A percentile compares a stretch with the other conserved stretches of the same genome.
phyloP scores from a whole-genome alignment of 352 stramenopile species.

The Phytophthora pinifolia region DNA sequence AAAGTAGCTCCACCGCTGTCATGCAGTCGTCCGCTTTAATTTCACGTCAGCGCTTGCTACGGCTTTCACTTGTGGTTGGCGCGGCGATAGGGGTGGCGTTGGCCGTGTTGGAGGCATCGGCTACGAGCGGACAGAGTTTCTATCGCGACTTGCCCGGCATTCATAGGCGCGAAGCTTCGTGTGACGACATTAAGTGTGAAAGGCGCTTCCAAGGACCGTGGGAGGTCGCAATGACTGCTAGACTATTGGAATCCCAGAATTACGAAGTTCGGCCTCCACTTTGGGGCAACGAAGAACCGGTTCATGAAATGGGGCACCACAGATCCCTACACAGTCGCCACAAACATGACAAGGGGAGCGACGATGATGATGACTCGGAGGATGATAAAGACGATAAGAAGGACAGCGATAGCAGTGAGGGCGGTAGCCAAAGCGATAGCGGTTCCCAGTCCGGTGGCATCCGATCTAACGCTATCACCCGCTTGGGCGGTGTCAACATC shows the following conservation, averaged over 20 bases:
- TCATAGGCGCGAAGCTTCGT: too few relatives aligned
- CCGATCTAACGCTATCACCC: constrained; percentile 31
- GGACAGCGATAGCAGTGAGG: constrained; percentile 7
- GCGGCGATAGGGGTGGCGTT: constrained; percentile 3
- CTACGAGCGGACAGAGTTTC: too few relatives aligned
- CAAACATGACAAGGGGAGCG: not conserved
- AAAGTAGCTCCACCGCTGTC: not conserved
- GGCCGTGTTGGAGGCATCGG: not conserved
- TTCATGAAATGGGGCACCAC: not conserved
- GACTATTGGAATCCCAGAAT: too few relatives aligned
- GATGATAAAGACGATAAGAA: constrained; percentile 2
- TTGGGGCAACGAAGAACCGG: not conserved
- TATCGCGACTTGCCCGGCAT: too few relatives aligned
- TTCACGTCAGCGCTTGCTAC: constrained; percentile 11
- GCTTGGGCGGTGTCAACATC: constrained; percentile 36
- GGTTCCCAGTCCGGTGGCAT: constrained; percentile 10
- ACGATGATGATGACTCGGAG: constrained; percentile 4
- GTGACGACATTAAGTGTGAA: too few relatives aligned
- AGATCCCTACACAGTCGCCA: constrained; percentile 4
- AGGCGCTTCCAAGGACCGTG: too few relatives aligned
- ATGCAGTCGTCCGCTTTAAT: constrained; percentile 5
- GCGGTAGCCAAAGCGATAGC: constrained; percentile 1
- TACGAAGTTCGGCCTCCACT: not conserved
- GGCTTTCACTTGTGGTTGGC: constrained; percentile 11
- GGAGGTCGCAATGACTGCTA: too few relatives aligned